Conservation (phyloP, 2,329 filamentous ascomycete species). For the Ceratocystis cubensis region DNA sequence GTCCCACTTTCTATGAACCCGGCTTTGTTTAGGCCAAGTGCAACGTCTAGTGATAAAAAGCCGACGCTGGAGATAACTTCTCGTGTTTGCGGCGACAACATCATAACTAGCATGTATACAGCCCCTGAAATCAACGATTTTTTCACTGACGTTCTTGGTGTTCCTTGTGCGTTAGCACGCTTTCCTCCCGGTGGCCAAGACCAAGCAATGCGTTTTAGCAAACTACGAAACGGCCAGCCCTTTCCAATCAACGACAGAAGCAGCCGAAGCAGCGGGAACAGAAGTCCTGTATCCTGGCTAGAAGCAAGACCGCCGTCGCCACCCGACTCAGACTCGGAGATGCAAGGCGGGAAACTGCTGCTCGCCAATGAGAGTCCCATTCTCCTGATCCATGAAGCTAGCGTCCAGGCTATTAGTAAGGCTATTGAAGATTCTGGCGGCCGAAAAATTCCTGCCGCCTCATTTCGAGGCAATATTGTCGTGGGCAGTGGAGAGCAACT, state of each 20-base stretch:
- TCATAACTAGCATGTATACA: slow-evolving; percentile 59
- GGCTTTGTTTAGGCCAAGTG: slow-evolving; percentile 35
- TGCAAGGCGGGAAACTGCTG: slow-evolving; percentile 45
- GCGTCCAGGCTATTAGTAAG: slow-evolving; percentile 56
- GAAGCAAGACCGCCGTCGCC: slow-evolving; percentile 36
- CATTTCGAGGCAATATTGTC: slow-evolving; percentile 84
- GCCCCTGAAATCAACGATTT: slow-evolving; percentile 55
- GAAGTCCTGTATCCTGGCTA: slow-evolving; percentile 31
- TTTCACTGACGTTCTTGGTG: slow-evolving; percentile 61
- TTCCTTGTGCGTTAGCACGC: slow-evolving; percentile 71
- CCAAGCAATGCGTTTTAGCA: slow-evolving; percentile 53
- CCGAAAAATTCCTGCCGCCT: slow-evolving; percentile 46
- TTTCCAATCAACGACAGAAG: slow-evolving; percentile 24
- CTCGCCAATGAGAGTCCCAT: slow-evolving; percentile 93
- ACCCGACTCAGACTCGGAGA: slow-evolving; percentile 45
- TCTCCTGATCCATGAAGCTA: slow-evolving; percentile 67
- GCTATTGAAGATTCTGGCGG: slow-evolving; percentile 3
- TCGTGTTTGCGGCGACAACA: slow-evolving; percentile 70
- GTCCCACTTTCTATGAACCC: slow-evolving; percentile 59
- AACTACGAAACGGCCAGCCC: slow-evolving; percentile 29
- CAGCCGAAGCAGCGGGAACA: neutral
- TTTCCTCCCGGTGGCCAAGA: slow-evolving; percentile 59
- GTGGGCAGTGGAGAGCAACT: slow-evolving; percentile 37
- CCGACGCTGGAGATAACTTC: slow-evolving; percentile 30
- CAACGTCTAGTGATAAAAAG: neutral